Conservation (phyloP, 1,284 basidiomycete genomes). For the Coniferiporia weirii region DNA sequence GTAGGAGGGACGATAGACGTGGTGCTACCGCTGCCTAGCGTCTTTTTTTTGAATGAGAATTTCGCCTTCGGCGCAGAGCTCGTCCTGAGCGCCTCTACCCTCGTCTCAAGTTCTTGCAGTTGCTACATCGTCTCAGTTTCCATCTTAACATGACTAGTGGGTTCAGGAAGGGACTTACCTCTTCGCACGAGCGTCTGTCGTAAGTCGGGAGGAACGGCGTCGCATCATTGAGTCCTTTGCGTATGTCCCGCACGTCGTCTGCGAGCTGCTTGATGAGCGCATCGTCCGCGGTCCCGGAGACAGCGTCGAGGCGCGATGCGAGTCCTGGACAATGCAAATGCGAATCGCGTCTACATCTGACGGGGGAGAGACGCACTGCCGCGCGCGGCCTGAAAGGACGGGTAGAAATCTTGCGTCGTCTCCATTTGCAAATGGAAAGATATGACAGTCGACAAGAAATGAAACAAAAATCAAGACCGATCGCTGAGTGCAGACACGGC, state of each 20-base stretch:
- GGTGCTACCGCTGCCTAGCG: conserved; percentile 22
- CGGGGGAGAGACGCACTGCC: conserved; percentile 16
- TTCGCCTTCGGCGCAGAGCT: conserved; percentile 46
- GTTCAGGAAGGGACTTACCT: conserved; percentile 39
- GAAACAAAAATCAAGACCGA: too few relatives aligned
- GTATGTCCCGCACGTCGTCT: conserved; percentile 44
- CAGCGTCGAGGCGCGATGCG: conserved; percentile 22
- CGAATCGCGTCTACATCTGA: neutral
- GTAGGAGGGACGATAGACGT: neutral
- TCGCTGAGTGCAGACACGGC: too few relatives aligned
- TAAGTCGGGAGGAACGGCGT: conserved; percentile 61
- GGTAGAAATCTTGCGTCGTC: conserved; percentile 41
- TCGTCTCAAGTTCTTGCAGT: conserved; percentile 51
- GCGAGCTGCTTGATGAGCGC: conserved; percentile 36
- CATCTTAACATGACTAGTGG: neutral
- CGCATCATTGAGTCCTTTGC: conserved; percentile 56
- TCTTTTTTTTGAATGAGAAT: conserved; percentile 68
- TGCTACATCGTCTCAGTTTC: conserved; percentile 36
- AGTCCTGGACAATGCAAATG: conserved; percentile 22
- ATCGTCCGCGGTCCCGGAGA: conserved; percentile 11
- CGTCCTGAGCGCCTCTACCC: conserved; percentile 41
- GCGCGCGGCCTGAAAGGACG: conserved; percentile 40
- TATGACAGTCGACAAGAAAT: too few relatives aligned
- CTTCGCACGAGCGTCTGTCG: conserved; percentile 67
- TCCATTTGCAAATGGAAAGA: neutral